Percentiles rank a stretch among this genome's conserved stretches.
These are phyloP conservation scores for Yamadazyma diospyri DNA, from an alignment of 1,139 yeast genomes.

Conservation along the genomic window DNA sequence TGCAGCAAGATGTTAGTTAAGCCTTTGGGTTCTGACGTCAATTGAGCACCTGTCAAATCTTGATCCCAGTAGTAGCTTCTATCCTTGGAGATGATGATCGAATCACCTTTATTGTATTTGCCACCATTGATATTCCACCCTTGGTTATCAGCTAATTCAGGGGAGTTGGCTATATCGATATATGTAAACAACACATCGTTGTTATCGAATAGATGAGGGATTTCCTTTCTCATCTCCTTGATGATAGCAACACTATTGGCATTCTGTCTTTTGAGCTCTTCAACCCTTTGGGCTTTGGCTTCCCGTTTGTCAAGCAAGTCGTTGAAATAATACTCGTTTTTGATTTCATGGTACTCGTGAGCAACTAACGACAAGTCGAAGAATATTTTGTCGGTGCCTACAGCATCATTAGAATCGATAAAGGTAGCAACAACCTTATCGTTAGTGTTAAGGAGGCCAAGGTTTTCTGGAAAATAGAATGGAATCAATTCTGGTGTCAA, in stretches of 20 bases:
- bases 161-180: conserved; percentile 45
- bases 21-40: conserved; percentile 24
- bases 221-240: conserved; percentile 45
- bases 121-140: conserved; percentile 43
- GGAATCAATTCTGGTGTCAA: conserved; percentile 39
- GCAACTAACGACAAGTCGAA: conserved; percentile 46
- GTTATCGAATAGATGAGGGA: conserved; percentile 43
- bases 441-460: conserved; percentile 2
- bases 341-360: conserved; percentile 50
- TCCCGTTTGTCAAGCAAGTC: conserved; percentile 35
- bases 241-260: conserved; percentile 42
- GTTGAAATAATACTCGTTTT: conserved; percentile 43
- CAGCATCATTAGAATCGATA: conserved; percentile 42
- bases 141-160: conserved; percentile 25
- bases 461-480: conserved; percentile 32
- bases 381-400: conserved; percentile 32
- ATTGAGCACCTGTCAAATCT: conserved; percentile 23
- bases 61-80: conserved; percentile 33
- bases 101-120: conserved; percentile 42
- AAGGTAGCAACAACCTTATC: conserved; percentile 55
- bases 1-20: conserved; percentile 28
- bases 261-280: conserved; percentile 37
- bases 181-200: conserved; percentile 49
- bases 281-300: conserved; percentile 40
- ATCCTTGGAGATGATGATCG: conserved; percentile 31